A percentile compares a stretch with the other conserved stretches of the same genome.
Evolutionary conservation across 805 yeast species (phyloP).

Genomic region (Cyberlindnera xylosilytica): DNA sequence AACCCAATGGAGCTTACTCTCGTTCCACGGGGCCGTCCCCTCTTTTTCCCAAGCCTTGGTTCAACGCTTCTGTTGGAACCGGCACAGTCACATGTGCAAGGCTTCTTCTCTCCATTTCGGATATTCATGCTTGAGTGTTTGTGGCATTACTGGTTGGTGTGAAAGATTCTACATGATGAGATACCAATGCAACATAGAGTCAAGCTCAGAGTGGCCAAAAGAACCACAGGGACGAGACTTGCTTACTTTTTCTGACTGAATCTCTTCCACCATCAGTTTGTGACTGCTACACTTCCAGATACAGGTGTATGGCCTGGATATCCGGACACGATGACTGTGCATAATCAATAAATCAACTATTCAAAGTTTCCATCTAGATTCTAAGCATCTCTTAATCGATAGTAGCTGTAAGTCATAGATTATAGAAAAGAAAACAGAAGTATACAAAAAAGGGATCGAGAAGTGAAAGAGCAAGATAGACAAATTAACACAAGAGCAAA

Average conservation of each 20-base stretch:
- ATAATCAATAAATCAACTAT: not conserved
- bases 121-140: slow-evolving; percentile 1
- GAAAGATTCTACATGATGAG: slow-evolving; percentile 53
- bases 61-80: slow-evolving; percentile 18
- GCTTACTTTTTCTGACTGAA: slow-evolving; percentile 36
- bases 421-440: no score
- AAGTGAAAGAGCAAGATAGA: no score
- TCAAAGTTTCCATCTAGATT: no score
- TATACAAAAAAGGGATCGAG: no score
- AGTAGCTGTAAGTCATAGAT: no score
- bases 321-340: slow-evolving; percentile 2
- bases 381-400: no score
- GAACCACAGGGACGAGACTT: slow-evolving; percentile 64
- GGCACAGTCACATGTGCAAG: slow-evolving; percentile 70
- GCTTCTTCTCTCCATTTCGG: slow-evolving; percentile 29
- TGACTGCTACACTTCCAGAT: slow-evolving; percentile 2
- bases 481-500: no score
- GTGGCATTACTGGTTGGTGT: not conserved
- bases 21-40: slow-evolving; percentile 55
- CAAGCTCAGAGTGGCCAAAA: slow-evolving; percentile 70
- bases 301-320: slow-evolving; percentile 23
- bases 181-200: slow-evolving; percentile 81
- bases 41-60: slow-evolving; percentile 11
- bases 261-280: not conserved
- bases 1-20: slow-evolving; percentile 91